Evolutionary conservation across 1,284 basidiomycete species (phyloP).

Genomic region (Microbotryum intermedium): DNA sequence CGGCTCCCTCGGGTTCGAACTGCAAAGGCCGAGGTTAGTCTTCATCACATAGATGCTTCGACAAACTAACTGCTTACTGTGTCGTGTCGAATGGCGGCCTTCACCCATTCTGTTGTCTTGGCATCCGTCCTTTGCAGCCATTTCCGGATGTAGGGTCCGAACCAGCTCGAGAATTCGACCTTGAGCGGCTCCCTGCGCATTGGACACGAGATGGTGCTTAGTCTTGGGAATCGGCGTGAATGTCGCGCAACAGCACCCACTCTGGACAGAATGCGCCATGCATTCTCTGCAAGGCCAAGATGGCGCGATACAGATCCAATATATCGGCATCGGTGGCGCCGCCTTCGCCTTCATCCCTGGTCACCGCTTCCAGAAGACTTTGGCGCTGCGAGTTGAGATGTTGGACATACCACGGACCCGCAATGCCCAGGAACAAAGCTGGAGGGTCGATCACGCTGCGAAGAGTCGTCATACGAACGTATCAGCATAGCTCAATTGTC

Average conservation of each 20-base stretch:
- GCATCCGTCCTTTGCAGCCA: conserved; percentile 85
- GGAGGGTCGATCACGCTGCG: conserved; percentile 21
- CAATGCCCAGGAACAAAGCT: conserved; percentile 53
- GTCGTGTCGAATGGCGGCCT: conserved; percentile 80
- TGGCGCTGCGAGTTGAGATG: conserved; percentile 67
- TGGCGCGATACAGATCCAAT: conserved; percentile 70
- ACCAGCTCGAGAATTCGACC: conserved; percentile 41
- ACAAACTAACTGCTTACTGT: conserved; percentile 51
- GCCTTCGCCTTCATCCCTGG: conserved; percentile 56
- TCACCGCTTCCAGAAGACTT: conserved; percentile 37
- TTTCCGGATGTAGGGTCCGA: conserved; percentile 76
- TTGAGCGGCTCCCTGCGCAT: conserved; percentile 15
- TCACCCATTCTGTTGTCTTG: conserved; percentile 90
- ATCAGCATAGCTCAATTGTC: not conserved
- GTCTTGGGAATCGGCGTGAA: not conserved
- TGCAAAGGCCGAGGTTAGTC: conserved; percentile 35
- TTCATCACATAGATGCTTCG: not conserved
- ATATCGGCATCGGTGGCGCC: conserved; percentile 79
- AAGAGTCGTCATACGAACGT: not conserved
- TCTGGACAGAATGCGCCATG: conserved; percentile 67
- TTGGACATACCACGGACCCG: conserved; percentile 64
- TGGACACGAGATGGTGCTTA: not conserved
- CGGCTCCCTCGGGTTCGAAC: conserved; percentile 72
- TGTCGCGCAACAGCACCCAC: conserved; percentile 44
- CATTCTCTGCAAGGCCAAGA: conserved; percentile 65